A percentile compares a stretch with the other conserved stretches of the same genome.
Evolutionary conservation across 768 basidiomycete genomes (phyloP).

Genomic region (Leccinum ochraceum): DNA sequence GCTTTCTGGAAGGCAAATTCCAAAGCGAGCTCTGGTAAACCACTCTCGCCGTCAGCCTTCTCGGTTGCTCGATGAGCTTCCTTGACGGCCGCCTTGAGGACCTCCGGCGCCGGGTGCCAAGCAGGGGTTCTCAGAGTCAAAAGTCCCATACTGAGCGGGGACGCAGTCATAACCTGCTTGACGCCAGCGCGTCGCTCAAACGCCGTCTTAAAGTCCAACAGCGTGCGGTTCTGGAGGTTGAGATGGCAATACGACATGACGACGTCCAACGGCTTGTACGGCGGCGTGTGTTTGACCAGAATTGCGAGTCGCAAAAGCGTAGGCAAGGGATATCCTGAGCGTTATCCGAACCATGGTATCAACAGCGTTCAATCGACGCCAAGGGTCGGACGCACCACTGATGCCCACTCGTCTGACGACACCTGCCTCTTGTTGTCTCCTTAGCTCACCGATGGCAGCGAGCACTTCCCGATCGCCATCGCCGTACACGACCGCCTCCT

Average conservation of each 20-base stretch:
- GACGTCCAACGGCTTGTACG: slow-evolving; percentile 73
- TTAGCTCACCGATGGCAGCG: slow-evolving; percentile 64
- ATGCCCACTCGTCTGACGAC: slow-evolving; percentile 75
- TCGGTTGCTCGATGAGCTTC: slow-evolving; percentile 35
- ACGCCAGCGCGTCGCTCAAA: slow-evolving; percentile 66
- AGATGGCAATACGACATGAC: slow-evolving; percentile 83
- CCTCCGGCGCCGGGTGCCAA: slow-evolving; percentile 78
- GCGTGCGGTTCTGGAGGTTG: slow-evolving; percentile 68
- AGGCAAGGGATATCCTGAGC: slow-evolving; percentile 74
- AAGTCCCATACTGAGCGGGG: slow-evolving; percentile 84
- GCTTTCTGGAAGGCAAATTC: slow-evolving; percentile 65
- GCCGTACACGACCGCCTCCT: slow-evolving; percentile 58
- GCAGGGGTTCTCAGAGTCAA: slow-evolving; percentile 55
- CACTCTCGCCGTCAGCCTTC: slow-evolving; percentile 41
- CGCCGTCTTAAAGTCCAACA: slow-evolving; percentile 54
- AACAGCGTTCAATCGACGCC: not conserved
- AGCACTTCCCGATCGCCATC: slow-evolving; percentile 74
- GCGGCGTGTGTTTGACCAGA: slow-evolving; percentile 64
- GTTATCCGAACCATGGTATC: slow-evolving; percentile 48
- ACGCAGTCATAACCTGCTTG: slow-evolving; percentile 70
- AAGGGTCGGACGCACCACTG: slow-evolving; percentile 49
- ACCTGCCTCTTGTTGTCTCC: slow-evolving; percentile 71
- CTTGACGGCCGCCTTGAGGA: slow-evolving; percentile 44
- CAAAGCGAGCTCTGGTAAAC: slow-evolving; percentile 64
- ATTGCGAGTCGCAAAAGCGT: slow-evolving; percentile 82